These are phyloP conservation scores for Asterochloris erici DNA, from an alignment of 139 green algal genomes.

Conservation along the genomic window DNA sequence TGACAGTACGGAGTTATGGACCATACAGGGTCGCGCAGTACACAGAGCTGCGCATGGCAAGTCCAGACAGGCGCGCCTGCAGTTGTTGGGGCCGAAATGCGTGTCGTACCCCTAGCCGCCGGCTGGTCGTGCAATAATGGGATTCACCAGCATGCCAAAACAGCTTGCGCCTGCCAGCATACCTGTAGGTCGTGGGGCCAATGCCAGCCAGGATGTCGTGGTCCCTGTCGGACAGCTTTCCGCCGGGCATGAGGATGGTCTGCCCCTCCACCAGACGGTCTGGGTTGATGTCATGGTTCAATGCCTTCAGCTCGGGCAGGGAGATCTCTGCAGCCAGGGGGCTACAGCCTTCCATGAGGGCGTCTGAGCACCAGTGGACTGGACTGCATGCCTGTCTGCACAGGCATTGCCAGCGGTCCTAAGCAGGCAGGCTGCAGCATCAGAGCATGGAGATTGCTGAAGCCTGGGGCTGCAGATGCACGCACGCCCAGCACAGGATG, in stretches of 20 bases:
- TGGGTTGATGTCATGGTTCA: slow-evolving; percentile 54
- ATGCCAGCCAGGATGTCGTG: slow-evolving; percentile 82
- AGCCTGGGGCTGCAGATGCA: too few relatives aligned
- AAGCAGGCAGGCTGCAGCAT: background rate
- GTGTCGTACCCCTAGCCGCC: background rate
- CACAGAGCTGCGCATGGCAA: background rate
- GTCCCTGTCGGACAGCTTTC: slow-evolving; percentile 73
- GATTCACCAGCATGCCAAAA: too few relatives aligned
- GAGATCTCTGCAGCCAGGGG: slow-evolving; percentile 44
- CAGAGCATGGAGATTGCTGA: background rate
- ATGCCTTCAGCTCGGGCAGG: slow-evolving; percentile 49
- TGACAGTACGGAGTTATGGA: too few relatives aligned
- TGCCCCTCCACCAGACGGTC: slow-evolving; percentile 50
- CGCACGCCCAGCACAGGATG: too few relatives aligned
- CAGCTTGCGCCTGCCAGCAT: too few relatives aligned
- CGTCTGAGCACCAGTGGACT: background rate
- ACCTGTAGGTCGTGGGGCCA: slow-evolving; percentile 29
- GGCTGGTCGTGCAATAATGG: too few relatives aligned
- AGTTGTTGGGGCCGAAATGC: background rate
- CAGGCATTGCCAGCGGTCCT: too few relatives aligned
- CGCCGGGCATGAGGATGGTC: slow-evolving; percentile 79
- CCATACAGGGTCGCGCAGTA: background rate
- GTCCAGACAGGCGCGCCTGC: background rate
- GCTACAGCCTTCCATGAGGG: background rate
- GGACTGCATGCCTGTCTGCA: background rate